Base-by-base conservation (phyloP, 1,139 yeast genomes). In the Kodamaea suecica region DNA sequence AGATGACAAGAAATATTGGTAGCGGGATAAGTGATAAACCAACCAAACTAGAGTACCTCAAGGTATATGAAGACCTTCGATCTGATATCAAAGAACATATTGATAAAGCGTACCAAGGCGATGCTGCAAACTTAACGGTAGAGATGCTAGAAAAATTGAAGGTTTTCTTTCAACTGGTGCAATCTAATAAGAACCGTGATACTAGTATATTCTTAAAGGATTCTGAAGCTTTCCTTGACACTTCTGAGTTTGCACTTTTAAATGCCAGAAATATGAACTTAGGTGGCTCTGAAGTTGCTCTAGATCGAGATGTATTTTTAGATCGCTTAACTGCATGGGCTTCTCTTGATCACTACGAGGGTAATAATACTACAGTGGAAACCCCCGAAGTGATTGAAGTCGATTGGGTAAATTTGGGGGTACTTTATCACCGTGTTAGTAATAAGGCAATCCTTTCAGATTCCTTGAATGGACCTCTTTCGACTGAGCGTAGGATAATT, bases 391-490 rank as follows among this genome's bases (percentile, higher is more conserved):
- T 10, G 8, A 23, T 13, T 16, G 21, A 30, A 17, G 23, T 10
- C 20, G 72, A 80, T 50, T 81, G 90, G 86, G 54, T 74, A 30
- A 65, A 67, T 37, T 53, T 84, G 26, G 95, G 94, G 0, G 57
- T 73, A 1, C 53, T 80, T 27, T 76, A 70, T 43, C 64, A 70
- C 44, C 57, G 65, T 35, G 53, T 70, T 13, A 72, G 84, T 41
- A 54, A 55, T 9, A 66, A 70, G 31, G 72, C 84, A 0, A 59
- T 73, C 0, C 67, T 77, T 1, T 60, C 70, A 12, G 84, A 80
- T 44, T 85, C 83, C 46, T 57, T 86, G 42, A 63, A 80, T 37
- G 95, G 95, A 0, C 90, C 95, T 0, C 61, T 86, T 34, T 78
- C 76, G n/a, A 64, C 80, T 1, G 83, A 81, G 43, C 70, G 74